These are phyloP conservation scores for Hypomyces rosellus DNA, from an alignment of 2,329 filamentous ascomycete species.

Conservation along the genomic window DNA sequence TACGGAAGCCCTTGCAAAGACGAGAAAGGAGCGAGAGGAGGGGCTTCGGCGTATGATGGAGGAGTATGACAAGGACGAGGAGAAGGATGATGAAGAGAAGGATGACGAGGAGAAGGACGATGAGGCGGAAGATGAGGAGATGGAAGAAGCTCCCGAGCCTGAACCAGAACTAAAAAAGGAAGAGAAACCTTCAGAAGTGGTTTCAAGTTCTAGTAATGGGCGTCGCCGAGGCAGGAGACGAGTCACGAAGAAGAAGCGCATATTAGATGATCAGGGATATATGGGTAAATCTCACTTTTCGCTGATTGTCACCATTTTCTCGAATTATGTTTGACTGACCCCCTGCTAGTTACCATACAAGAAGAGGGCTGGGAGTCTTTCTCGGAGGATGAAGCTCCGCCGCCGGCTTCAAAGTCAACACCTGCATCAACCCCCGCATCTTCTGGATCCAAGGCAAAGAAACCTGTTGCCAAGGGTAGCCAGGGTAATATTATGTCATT, in stretches of 20 bases:
- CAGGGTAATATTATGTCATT: constrained; percentile 90
- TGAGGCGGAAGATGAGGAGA: constrained; percentile 32
- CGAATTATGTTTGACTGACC: constrained; percentile 2
- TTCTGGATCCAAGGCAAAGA: constrained; percentile 47
- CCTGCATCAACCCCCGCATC: constrained; percentile 37
- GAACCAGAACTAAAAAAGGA: constrained; percentile 34
- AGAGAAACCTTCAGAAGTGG: constrained; percentile 43
- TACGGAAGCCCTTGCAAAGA: constrained; percentile 20
- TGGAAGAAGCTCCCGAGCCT: constrained; percentile 34
- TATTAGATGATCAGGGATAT: constrained; percentile 84
- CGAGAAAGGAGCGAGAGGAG: constrained; percentile 33
- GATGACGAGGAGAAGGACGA: constrained; percentile 31
- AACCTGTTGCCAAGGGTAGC: constrained; percentile 47
- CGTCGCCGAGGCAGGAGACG: constrained; percentile 70
- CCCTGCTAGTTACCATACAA: constrained; percentile 69
- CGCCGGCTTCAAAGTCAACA: constrained; percentile 48
- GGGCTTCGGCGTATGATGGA: constrained; percentile 43
- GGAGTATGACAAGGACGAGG: constrained; percentile 43
- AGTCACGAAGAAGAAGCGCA: constrained; percentile 81
- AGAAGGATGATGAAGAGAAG: constrained; percentile 52
- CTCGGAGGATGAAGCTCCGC: constrained; percentile 74
- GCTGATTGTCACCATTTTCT: background rate
- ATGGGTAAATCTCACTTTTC: constrained; percentile 56
- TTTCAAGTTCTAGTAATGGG: constrained; percentile 50
- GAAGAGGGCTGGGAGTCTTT: constrained; percentile 86